Base-by-base conservation (phyloP, 1,284 basidiomycete genomes). In the Ustilago cynodontis region DNA sequence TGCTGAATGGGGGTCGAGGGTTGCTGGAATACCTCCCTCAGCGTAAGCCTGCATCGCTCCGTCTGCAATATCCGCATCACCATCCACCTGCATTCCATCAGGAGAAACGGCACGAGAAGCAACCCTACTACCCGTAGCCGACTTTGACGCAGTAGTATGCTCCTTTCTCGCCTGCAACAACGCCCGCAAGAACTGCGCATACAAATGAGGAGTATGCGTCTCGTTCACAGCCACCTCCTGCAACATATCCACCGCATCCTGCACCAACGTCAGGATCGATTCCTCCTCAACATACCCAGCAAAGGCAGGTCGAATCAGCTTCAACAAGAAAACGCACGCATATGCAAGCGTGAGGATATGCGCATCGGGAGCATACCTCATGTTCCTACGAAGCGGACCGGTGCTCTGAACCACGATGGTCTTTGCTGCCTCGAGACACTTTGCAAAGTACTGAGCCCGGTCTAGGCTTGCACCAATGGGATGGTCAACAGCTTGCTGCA, bases 331-430 rank as follows among this genome's bases (percentile, higher is more conserved):
- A 14, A 86, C 93, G 49, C 92, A 93, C 0, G 93, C 93, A 87
- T 97, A 98, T 13, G 93, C 93, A 59, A 91, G 91, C 88, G 94
- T 93, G 26, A 98, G 93, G 82, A 94, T 96, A 82, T 94, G 93
- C 9, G 93, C 93, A 85, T 98, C 95, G 0, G 94, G 93, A 0
- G 93, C 91, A 86, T 94, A 95, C 69, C 90, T 91, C 85, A 98
- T 88, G 82, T 90, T 88, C 24, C 71, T 71, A 28, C 82, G 77
- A 64, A 79, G 59, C 5, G 81, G 83, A 18, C 79, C 77, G 9
- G 63, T 57, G 37, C 79, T 60, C 37, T 80, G 76, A 5, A 53
- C 53, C 20, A 86, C 77, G 39, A 86, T 82, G 24, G 69, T 79
- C 79, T 85, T 60, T 59, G 82, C 71, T 39, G 86, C 62, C 60